Conservation (phyloP, 2,329 filamentous ascomycete species). For the Alternaria sp. region DNA sequence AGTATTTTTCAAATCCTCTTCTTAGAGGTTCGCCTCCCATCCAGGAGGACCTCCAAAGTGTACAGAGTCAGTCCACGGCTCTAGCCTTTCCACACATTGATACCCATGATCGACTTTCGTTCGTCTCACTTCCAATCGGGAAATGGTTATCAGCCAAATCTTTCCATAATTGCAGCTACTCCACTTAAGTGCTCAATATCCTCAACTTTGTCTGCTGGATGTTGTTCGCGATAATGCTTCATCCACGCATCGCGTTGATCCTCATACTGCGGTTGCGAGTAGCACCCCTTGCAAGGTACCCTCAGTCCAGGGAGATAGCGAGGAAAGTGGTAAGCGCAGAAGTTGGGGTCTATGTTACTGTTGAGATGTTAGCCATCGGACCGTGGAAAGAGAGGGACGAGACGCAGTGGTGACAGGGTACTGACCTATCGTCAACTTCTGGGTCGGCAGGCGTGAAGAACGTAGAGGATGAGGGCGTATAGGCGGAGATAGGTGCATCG, state of each 20-base stretch:
- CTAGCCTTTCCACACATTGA: neutral
- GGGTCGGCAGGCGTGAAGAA: neutral
- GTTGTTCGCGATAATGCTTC: conserved; percentile 21
- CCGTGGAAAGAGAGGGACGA: neutral
- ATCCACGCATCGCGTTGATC: conserved; percentile 18
- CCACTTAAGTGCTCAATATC: conserved; percentile 29
- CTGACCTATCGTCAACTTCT: neutral
- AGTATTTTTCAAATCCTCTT: neutral
- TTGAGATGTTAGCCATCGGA: neutral
- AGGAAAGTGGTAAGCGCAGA: conserved; percentile 31
- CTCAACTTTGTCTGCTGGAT: conserved; percentile 21
- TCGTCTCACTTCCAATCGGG: neutral
- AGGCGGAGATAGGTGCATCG: neutral
- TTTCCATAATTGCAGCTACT: conserved; percentile 21
- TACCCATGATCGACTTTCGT: neutral
- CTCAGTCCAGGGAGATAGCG: conserved; percentile 16
- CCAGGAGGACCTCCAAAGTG: neutral
- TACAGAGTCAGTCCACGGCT: neutral
- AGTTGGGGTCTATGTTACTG: conserved; percentile 8
- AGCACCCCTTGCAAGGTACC: conserved; percentile 37
- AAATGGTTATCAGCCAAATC: conserved; percentile 6
- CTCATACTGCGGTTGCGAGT: conserved; percentile 24
- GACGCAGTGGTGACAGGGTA: neutral
- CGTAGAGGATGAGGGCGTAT: neutral
- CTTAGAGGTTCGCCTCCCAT: neutral